Base-by-base conservation (phyloP, 2,329 filamentous ascomycete genomes). In the Nigrograna mackinnonii region DNA sequence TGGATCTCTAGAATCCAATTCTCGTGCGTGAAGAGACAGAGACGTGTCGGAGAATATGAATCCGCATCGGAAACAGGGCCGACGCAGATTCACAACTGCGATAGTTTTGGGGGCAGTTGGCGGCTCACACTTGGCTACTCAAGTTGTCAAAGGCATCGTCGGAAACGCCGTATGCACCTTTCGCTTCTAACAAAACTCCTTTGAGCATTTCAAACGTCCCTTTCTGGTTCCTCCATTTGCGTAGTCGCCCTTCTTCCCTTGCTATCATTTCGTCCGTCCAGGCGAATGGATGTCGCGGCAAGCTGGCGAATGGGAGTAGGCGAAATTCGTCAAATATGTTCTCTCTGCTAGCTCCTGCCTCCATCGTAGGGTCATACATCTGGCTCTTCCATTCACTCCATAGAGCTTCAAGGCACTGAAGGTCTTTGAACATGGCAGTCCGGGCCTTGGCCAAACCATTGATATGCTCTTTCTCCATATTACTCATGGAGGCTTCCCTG, bases 401-500 rank as follows among this genome's bases (percentile, higher is more conserved):
- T 0, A 39, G 24, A 2, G 26, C 20, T 2, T 52, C 43, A 0
- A 61, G 32, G 0, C 33, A 19, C 1, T 42, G 13, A 16, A 62
- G 18, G 4, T 52, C 46, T 11, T 20, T 13, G 1, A 50, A 35
- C 53, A 65, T 60, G 1, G 28, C n/a, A 5, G 44, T 26, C 38
- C 55, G 49, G n/a, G 65, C 52, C 1, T 34, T 14, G 2, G 48
- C 47, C 4, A 67, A 37, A 11, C 55, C 37, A 2, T 43, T 32
- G 3, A 67, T 46, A 26, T 57, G 39, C 5, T 24, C 32, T 6
- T 51, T 37, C 28, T 65, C 51, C 6, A 30, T 22, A 1, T 22
- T 1, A 9, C 30, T 50, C 40, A 62, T 41, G 6, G 50, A 28
- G n/a, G 57, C 55, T 39, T 60, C 47, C 22, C 52, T 59, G 4